Conservation (phyloP, 805 yeast genomes). For the Starmerella khaoyaiensis region DNA sequence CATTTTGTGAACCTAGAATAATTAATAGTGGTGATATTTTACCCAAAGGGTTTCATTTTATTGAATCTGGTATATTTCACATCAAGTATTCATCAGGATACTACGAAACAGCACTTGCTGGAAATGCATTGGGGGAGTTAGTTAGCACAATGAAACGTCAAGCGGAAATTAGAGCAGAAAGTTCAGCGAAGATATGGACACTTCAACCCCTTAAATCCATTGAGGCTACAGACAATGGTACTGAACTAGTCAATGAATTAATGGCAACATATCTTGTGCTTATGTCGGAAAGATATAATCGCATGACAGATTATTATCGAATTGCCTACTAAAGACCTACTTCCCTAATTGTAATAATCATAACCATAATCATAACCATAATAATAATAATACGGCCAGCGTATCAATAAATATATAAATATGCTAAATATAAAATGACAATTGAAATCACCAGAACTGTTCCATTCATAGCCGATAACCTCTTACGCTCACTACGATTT, state of each 20-base stretch:
- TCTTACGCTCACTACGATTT: slow-evolving; percentile 8
- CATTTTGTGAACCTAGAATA: slow-evolving; percentile 32
- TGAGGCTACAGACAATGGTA: slow-evolving; percentile 1
- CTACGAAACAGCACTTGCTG: slow-evolving; percentile 48
- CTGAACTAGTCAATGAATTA: slow-evolving; percentile 12
- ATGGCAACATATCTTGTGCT: slow-evolving; percentile 6
- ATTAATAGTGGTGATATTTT: slow-evolving; percentile 7
- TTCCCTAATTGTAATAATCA: no score
- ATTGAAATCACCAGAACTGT: background rate
- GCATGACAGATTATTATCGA: slow-evolving; percentile 18
- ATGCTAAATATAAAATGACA: slow-evolving; percentile 6
- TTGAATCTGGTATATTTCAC: slow-evolving; percentile 39
- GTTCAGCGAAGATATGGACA: slow-evolving; percentile 12
- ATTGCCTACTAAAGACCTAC: slow-evolving; percentile 14
- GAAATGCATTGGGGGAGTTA: slow-evolving; percentile 61
- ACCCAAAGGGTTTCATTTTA: slow-evolving; percentile 13
- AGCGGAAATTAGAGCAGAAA: slow-evolving; percentile 12
- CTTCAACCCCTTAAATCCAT: slow-evolving; percentile 4
- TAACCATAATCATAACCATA: no score
- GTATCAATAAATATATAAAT: slow-evolving; percentile 6
- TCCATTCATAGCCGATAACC: background rate
- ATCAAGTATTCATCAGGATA: slow-evolving; percentile 29
- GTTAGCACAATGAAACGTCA: slow-evolving; percentile 1
- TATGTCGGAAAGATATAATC: slow-evolving; percentile 7
- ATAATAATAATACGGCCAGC: background rate